These are phyloP conservation scores for Rhododendron williamsianum DNA, from an alignment of 148 eudicot genomes.

Conservation along the genomic window DNA sequence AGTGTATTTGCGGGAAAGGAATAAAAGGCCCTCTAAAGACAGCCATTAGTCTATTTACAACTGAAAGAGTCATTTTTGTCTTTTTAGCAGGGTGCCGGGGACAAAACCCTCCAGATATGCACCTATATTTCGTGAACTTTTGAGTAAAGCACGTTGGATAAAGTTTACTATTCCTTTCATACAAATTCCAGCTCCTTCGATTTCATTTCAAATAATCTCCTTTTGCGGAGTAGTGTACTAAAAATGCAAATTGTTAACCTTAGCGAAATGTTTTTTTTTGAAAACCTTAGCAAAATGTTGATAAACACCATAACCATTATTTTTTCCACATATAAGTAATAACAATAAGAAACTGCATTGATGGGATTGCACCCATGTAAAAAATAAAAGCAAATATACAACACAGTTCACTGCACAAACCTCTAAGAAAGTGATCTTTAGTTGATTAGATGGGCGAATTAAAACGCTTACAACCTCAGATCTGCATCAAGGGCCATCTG, in stretches of 20 bases:
- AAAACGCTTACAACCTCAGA: slow-evolving; percentile 85
- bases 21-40: neutral
- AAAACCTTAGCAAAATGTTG: neutral
- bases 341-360: neutral
- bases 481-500: slow-evolving; percentile 31
- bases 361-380: neutral
- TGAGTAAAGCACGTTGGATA: neutral
- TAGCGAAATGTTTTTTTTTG: neutral
- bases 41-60: neutral
- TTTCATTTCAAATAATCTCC: neutral
- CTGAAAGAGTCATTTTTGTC: neutral
- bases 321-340: neutral
- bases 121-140: neutral
- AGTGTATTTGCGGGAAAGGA: neutral
- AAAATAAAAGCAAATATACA: neutral
- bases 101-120: no score
- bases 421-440: slow-evolving; percentile 98
- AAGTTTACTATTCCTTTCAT: neutral
- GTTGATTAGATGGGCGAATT: slow-evolving; percentile 70
- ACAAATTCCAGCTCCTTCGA: neutral
- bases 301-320: neutral
- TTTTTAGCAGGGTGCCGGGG: neutral
- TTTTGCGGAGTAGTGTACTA: neutral
- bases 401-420: slow-evolving; percentile 28
- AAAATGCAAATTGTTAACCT: neutral